phyloP scores from a whole-genome alignment of 129 eudicot genomes.

The Cynara cardunculus region DNA sequence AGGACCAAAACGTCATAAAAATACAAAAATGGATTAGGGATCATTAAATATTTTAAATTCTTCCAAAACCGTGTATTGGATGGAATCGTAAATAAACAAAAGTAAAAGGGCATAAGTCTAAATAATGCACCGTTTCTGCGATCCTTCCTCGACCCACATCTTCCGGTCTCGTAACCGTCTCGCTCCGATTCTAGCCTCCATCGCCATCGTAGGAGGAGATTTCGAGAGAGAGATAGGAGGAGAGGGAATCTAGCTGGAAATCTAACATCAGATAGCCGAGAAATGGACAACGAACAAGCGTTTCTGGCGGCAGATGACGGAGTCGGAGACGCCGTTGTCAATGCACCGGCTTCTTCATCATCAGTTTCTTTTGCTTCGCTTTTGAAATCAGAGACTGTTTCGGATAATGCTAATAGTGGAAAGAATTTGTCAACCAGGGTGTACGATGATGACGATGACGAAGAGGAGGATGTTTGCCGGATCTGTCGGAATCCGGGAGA shows the following conservation, averaged over 20 bases:
- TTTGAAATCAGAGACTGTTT: slow-evolving; percentile 8
- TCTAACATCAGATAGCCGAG: background rate
- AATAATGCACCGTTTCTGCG: background rate
- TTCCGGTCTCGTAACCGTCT: slow-evolving; percentile 13
- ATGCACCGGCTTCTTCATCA: slow-evolving; percentile 28
- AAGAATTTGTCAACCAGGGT: slow-evolving; percentile 14
- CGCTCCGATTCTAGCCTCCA: slow-evolving; percentile 15
- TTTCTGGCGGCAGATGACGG: slow-evolving; percentile 26
- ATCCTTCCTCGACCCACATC: slow-evolving; percentile 15
- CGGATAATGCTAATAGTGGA: slow-evolving; percentile 10
- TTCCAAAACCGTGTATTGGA: background rate
- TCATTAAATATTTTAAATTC: background rate
- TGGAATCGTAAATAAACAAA: background rate
- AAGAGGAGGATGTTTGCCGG: slow-evolving; percentile 92
- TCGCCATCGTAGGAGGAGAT: slow-evolving; percentile 7
- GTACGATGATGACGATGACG: slow-evolving; percentile 65
- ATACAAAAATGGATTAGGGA: background rate
- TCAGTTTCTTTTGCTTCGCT: slow-evolving; percentile 29
- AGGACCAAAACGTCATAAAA: background rate
- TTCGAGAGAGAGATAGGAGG: background rate
- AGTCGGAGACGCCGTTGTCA: slow-evolving; percentile 19
- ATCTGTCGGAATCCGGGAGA: slow-evolving; percentile 91
- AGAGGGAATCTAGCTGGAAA: slow-evolving; percentile 16
- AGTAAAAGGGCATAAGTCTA: background rate
- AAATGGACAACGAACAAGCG: slow-evolving; percentile 46